Conservation (phyloP, 768 basidiomycete genomes). For the Kwoniella bestiolae region DNA sequence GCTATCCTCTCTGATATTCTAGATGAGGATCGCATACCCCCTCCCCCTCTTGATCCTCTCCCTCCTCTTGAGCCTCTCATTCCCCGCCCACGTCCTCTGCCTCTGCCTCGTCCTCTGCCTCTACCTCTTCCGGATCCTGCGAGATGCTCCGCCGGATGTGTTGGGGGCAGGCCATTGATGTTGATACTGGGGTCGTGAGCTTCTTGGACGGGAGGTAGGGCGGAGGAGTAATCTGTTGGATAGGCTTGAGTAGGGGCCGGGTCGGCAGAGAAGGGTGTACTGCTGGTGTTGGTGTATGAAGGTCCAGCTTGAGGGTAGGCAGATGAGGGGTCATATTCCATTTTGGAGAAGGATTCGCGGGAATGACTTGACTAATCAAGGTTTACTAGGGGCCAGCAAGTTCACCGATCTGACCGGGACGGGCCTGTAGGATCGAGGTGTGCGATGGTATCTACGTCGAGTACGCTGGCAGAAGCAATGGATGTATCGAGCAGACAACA, state of each 20-base stretch:
- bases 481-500: too few species aligned
- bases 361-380: too few species aligned
- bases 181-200: background rate
- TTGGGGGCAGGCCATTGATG: background rate
- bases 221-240: background rate
- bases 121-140: slow-evolving; percentile 30
- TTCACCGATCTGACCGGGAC: too few species aligned
- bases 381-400: too few species aligned
- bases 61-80: slow-evolving; percentile 16
- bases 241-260: background rate
- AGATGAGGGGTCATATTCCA: slow-evolving; percentile 9
- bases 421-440: too few species aligned
- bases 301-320: slow-evolving; percentile 4
- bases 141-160: background rate
- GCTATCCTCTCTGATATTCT: slow-evolving; percentile 25
- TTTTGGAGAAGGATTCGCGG: too few species aligned
- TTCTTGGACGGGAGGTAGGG: background rate
- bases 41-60: slow-evolving; percentile 26
- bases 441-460: too few species aligned
- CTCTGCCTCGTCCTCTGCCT: slow-evolving; percentile 34
- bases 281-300: background rate
- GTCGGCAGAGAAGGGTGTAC: slow-evolving; percentile 1
- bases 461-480: too few species aligned
- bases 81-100: slow-evolving; percentile 31
- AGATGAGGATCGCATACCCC: slow-evolving; percentile 17